A percentile compares a stretch with the other conserved stretches of the same genome.
These are phyloP conservation scores for Exophiala aquamarina DNA, from an alignment of 2,329 filamentous ascomycete species.

Conservation along the genomic window DNA sequence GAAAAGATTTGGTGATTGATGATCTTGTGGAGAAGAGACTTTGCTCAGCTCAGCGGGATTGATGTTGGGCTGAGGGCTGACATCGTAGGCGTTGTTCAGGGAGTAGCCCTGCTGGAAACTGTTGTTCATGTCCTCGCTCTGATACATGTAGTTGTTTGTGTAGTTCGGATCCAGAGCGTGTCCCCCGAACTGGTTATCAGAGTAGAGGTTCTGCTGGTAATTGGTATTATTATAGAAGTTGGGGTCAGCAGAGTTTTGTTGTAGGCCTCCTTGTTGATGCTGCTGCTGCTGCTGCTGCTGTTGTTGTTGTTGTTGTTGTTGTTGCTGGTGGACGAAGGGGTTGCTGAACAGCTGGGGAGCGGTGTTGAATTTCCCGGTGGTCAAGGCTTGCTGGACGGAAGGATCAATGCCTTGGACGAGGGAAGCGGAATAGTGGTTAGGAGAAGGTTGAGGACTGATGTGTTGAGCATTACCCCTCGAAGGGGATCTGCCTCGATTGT, in stretches of 20 bases:
- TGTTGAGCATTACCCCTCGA: slow-evolving; percentile 39
- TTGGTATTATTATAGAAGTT: slow-evolving; percentile 29
- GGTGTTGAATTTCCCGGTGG: slow-evolving; percentile 34
- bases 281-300: slow-evolving; percentile 37
- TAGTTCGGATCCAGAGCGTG: slow-evolving; percentile 30
- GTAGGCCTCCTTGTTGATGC: slow-evolving; percentile 26
- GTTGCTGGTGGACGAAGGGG: slow-evolving; percentile 35
- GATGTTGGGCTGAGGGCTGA: slow-evolving; percentile 36
- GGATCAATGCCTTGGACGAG: slow-evolving; percentile 37
- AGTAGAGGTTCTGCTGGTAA: slow-evolving; percentile 25
- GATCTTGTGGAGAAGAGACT: slow-evolving; percentile 49
- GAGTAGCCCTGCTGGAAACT: slow-evolving; percentile 30
- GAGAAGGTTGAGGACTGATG: slow-evolving; percentile 44
- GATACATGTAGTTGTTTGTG: slow-evolving; percentile 29
- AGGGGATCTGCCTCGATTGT: slow-evolving; percentile 36
- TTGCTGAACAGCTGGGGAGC: slow-evolving; percentile 30
- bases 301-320: slow-evolving; percentile 11
- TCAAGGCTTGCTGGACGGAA: slow-evolving; percentile 36
- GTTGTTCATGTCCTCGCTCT: slow-evolving; percentile 39
- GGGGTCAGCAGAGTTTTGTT: slow-evolving; percentile 13
- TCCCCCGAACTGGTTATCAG: slow-evolving; percentile 35
- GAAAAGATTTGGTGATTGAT: slow-evolving; percentile 58
- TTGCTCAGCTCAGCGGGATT: slow-evolving; percentile 49
- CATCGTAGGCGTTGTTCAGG: slow-evolving; percentile 33
- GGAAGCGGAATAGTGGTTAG: slow-evolving; percentile 38